phyloP scores from a whole-genome alignment of 176 grass and related monocot genomes.

The Paspalum notatum region DNA sequence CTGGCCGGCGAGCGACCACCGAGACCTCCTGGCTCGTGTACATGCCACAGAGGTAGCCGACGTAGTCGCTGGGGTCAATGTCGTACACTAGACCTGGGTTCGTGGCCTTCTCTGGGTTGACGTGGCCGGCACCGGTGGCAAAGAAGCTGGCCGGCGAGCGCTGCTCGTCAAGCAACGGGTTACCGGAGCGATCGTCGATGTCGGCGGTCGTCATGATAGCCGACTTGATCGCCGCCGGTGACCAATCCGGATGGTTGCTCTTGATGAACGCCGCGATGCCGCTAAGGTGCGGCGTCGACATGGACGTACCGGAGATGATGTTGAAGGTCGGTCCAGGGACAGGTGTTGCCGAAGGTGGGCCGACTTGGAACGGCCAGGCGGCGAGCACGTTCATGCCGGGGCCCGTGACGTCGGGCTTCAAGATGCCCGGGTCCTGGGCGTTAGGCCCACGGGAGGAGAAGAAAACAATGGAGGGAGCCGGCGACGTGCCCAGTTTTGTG shows the following conservation, averaged over 20 bases:
- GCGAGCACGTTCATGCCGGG: conserved; percentile 60
- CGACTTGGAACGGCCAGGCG: conserved; percentile 53
- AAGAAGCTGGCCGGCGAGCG: conserved; percentile 34
- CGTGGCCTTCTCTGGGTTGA: conserved; percentile 49
- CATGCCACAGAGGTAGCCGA: conserved; percentile 56
- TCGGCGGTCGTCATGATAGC: conserved; percentile 76
- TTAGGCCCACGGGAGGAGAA: conserved; percentile 70
- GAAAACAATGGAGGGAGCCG: conserved; percentile 39
- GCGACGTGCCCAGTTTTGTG: conserved; percentile 47
- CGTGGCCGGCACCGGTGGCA: conserved; percentile 51
- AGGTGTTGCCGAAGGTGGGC: neutral
- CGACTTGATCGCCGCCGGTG: conserved; percentile 60
- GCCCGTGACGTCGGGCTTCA: conserved; percentile 61
- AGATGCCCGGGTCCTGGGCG: conserved; percentile 10
- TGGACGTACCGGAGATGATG: conserved; percentile 63
- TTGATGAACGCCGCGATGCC: conserved; percentile 59
- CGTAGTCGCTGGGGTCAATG: conserved; percentile 24
- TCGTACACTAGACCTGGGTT: conserved; percentile 55
- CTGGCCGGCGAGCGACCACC: conserved; percentile 12
- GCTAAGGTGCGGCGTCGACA: conserved; percentile 72
- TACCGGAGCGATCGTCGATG: conserved; percentile 27
- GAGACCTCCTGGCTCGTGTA: conserved; percentile 43
- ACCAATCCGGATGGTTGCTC: conserved; percentile 54
- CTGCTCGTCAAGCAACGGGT: conserved; percentile 43
- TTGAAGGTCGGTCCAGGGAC: conserved; percentile 21